A percentile compares a stretch with the other conserved stretches of the same genome.
Evolutionary conservation across 306 rosid species (phyloP).

Genomic region (Cyclanthera cordifolia): DNA sequence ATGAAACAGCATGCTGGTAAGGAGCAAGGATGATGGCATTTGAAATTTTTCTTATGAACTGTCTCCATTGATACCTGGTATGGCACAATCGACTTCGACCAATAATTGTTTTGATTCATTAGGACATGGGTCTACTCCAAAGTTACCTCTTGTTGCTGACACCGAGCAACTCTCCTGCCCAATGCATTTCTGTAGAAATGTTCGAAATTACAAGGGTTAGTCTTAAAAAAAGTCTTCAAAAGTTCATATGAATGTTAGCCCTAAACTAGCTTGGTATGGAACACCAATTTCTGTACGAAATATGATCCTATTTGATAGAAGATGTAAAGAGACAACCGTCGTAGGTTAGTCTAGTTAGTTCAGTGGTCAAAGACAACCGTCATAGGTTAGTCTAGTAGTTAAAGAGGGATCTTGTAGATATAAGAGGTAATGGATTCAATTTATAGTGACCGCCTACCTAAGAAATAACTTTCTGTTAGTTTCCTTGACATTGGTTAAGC

Average conservation of each 20-base stretch:
- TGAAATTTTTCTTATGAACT: background rate
- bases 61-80: conserved; percentile 1
- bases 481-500: too few relatives aligned
- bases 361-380: too few relatives aligned
- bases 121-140: conserved; percentile 34
- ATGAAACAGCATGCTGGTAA: background rate
- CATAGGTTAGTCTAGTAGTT: too few relatives aligned
- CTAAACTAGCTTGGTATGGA: background rate
- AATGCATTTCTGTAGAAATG: conserved; percentile 25
- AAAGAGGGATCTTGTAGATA: too few relatives aligned
- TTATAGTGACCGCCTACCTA: too few relatives aligned
- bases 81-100: conserved; percentile 28
- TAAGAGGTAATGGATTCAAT: too few relatives aligned
- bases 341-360: too few relatives aligned
- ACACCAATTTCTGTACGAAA: background rate
- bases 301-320: background rate
- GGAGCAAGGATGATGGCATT: conserved; percentile 2
- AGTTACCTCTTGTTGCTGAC: conserved; percentile 15
- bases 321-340: background rate
- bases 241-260: background rate
- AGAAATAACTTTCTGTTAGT: too few relatives aligned
- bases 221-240: background rate
- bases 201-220: background rate
- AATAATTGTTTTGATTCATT: conserved; percentile 24
- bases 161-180: conserved; percentile 29